A percentile compares a stretch with the other conserved stretches of the same genome.
Evolutionary conservation across 768 basidiomycete species (phyloP).

Genomic region (Clavulina sp.): DNA sequence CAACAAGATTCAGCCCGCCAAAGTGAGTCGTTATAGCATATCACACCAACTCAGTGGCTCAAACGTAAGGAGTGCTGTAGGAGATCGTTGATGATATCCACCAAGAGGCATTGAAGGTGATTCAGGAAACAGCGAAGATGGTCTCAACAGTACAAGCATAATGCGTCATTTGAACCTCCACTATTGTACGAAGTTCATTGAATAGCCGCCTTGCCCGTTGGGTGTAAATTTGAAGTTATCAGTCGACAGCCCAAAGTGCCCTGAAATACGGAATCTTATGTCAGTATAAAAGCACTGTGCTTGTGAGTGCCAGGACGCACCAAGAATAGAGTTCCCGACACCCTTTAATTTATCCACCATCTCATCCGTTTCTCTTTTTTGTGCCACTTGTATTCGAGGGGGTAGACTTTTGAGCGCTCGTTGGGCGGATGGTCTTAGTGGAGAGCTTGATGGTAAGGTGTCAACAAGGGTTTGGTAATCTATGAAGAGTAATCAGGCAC

Average conservation of each 20-base stretch:
- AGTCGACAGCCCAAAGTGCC: slow-evolving; percentile 85
- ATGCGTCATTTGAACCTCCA: too few species aligned
- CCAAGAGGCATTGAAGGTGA: too few species aligned
- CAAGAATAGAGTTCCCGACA: slow-evolving; percentile 77
- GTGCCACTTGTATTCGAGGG: slow-evolving; percentile 52
- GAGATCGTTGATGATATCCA: too few species aligned
- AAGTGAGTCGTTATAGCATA: too few species aligned
- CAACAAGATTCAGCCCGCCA: slow-evolving; percentile 19
- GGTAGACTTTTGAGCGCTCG: slow-evolving; percentile 38
- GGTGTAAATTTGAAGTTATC: slow-evolving; percentile 95
- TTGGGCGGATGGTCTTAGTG: slow-evolving; percentile 31
- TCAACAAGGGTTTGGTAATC: slow-evolving; percentile 63
- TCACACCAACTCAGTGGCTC: too few species aligned
- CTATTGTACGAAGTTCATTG: slow-evolving; percentile 63
- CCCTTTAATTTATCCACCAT: slow-evolving; percentile 89
- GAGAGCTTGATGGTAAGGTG: slow-evolving; percentile 38
- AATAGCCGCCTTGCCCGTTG: slow-evolving; percentile 90
- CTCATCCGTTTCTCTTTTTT: slow-evolving; percentile 75
- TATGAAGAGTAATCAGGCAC: slow-evolving; percentile 17
- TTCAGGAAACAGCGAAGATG: too few species aligned
- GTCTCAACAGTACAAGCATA: too few species aligned
- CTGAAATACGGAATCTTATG: slow-evolving; percentile 22
- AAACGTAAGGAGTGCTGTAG: too few species aligned
- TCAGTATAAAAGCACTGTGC: background rate
- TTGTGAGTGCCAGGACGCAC: slow-evolving; percentile 23